phyloP scores from a whole-genome alignment of 176 grass and related monocot species.

The Ensete ventricosum region DNA sequence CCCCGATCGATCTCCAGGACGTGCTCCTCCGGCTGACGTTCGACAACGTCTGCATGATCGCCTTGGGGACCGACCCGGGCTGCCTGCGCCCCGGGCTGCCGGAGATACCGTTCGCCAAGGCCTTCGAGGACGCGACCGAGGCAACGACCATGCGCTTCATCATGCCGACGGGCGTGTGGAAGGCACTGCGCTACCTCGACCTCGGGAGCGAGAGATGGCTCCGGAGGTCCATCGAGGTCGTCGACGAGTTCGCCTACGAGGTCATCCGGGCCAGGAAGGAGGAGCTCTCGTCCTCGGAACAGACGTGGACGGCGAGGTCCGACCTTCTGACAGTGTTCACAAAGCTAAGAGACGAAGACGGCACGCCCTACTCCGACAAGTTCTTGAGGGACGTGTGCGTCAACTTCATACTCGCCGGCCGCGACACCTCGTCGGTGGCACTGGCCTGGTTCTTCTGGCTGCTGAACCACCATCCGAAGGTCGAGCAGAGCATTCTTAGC shows the following conservation, averaged over 20 bases:
- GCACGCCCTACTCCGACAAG: constrained; percentile 49
- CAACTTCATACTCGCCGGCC: constrained; percentile 85
- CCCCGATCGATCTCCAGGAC: constrained; percentile 61
- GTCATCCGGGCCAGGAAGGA: constrained; percentile 60
- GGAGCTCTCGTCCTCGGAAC: constrained; percentile 31
- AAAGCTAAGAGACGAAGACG: constrained; percentile 41
- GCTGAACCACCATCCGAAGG: constrained; percentile 34
- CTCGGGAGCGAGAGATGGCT: constrained; percentile 63
- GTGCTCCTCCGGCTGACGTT: constrained; percentile 81
- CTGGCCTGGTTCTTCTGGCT: constrained; percentile 98
- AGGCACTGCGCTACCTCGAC: constrained; percentile 47
- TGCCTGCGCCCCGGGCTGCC: constrained; percentile 58
- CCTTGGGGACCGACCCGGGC: constrained; percentile 68
- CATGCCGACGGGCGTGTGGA: constrained; percentile 70
- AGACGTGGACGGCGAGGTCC: constrained; percentile 16
- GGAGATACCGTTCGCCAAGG: constrained; percentile 71
- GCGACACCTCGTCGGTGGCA: constrained; percentile 94
- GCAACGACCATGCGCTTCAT: constrained; percentile 72
- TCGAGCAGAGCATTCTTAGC: constrained; percentile 49
- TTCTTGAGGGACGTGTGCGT: constrained; percentile 93
- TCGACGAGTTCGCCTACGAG: constrained; percentile 81
- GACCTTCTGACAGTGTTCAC: constrained; percentile 77
- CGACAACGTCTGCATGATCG: constrained; percentile 96
- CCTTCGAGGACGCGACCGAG: constrained; percentile 95
- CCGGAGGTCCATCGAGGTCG: constrained; percentile 35